Evolutionary conservation across 2,329 filamentous ascomycete genomes (phyloP).

Genomic region (Apiospora aurea): DNA sequence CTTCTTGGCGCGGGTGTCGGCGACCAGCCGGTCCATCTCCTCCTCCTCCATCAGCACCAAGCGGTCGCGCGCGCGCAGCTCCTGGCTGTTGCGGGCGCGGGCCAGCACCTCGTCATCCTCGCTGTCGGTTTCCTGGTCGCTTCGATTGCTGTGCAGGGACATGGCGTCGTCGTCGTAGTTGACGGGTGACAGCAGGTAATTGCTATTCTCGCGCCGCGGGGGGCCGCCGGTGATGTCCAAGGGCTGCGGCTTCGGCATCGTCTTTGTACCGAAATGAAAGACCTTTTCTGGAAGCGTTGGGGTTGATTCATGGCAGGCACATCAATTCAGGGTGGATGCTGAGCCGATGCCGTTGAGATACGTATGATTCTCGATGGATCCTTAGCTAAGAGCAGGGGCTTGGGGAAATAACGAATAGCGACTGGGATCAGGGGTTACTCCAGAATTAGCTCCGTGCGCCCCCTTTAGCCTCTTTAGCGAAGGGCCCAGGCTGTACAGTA

Average conservation of each 20-base stretch:
- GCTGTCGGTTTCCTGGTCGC: conserved; percentile 78
- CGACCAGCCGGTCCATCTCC: conserved; percentile 68
- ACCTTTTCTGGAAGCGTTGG: neutral
- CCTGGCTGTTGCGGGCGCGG: conserved; percentile 71
- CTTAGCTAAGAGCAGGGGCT: neutral
- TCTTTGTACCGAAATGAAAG: neutral
- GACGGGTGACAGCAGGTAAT: conserved; percentile 63
- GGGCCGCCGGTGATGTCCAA: neutral
- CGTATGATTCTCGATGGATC: conserved; percentile 14
- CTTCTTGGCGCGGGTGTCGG: conserved; percentile 55
- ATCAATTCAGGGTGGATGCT: conserved; percentile 8
- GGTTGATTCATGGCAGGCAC: conserved; percentile 17
- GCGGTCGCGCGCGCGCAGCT: conserved; percentile 73
- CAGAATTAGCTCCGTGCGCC: conserved; percentile 1
- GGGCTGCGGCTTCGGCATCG: neutral
- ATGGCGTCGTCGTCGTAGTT: conserved; percentile 74
- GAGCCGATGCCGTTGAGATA: conserved; percentile 10
- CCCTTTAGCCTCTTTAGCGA: neutral
- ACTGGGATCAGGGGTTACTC: conserved; percentile 17
- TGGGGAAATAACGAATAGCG: neutral
- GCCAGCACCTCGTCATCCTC: conserved; percentile 75
- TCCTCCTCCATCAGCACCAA: conserved; percentile 79
- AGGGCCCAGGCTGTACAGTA: neutral
- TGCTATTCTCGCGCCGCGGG: neutral
- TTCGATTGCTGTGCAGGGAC: conserved; percentile 67